Evolutionary conservation across 2,329 filamentous ascomycete species (phyloP), one percentile per base, ranked within the genome.

Genomic region (Sarocladium oryzae): DNA sequence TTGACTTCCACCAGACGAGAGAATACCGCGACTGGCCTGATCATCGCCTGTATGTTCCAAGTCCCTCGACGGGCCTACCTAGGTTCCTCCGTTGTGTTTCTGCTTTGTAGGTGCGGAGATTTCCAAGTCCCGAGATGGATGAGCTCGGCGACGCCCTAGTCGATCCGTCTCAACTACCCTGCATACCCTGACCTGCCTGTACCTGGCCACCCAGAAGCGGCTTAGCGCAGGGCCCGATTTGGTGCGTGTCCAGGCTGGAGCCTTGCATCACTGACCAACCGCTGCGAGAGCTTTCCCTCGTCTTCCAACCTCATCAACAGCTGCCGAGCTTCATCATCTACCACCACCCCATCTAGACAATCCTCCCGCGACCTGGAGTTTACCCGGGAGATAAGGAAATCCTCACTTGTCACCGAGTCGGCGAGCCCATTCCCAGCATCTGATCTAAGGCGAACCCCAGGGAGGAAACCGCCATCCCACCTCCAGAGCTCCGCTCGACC

Each of bases 211-310:
- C 40, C 40, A 8, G n/a, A 43, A 43, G 21, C n/a, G 40, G 40
- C 40, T n/a, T 43, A 43, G 40, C 21, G 40, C 40, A 15, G 20
- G 26, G 43, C 43, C 43, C 43, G 43, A 18, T 48, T 48, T 48
- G 43, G 43, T 49, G 46, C 46, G 46, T 49, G 54, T 54, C 46
- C 51, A 21, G 9, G 28, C 52, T 52, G 53, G 51, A 56, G 53
- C 53, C 51, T 53, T 54, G 53, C 38, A 51, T 33, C 52, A 24
- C 35, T 24, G 28, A 24, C 23, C 36, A 24, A 30, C n/a, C 33
- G 45, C 18, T n/a, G 33, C 45, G 45, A 49, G 18, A 36, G 28
- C 45, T 49, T 36, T 33, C 46, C 32, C 36, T 37, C 20, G 30
- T 18, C 18, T 49, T 49, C 46, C 46, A 30, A 32, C 30, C 33